These are phyloP conservation scores for Polytrichum commune DNA, from an alignment of 225 moss, liverwort and hornwort genomes.

Conservation along the genomic window DNA sequence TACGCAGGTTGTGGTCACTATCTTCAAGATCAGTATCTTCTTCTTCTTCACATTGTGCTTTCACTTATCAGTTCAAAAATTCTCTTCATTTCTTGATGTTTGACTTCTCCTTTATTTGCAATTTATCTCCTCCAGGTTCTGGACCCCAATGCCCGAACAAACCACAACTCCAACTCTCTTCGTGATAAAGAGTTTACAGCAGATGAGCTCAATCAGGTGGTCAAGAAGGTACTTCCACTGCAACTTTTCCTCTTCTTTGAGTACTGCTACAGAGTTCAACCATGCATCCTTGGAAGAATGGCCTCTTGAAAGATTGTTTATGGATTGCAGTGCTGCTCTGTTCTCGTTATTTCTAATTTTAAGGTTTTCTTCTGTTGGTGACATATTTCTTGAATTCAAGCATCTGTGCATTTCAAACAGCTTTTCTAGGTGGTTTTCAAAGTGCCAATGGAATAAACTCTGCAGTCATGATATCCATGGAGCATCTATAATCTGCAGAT, in stretches of 20 bases:
- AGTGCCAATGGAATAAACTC: no score
- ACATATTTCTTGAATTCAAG: no score
- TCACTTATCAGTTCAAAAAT: background rate
- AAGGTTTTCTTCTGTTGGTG: no score
- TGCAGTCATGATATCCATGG: background rate
- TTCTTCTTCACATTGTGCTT: background rate
- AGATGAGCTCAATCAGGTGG: constrained; percentile 41
- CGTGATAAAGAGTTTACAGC: constrained; percentile 51
- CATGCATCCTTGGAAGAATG: no score
- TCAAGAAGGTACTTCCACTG: constrained; percentile 43
- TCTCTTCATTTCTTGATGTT: background rate
- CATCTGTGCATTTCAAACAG: no score
- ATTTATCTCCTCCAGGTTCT: constrained; percentile 18
- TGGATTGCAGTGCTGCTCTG: background rate
- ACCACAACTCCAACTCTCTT: constrained; percentile 26
- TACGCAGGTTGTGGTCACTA: constrained; percentile 21
- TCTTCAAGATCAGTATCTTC: background rate
- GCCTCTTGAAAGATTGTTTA: background rate
- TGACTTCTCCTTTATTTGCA: no score
- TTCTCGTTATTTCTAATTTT: no score
- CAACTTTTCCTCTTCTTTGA: no score
- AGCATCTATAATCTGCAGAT: background rate
- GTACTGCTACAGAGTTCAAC: background rate
- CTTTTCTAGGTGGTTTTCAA: no score
- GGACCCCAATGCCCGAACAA: constrained; percentile 15